phyloP scores from a whole-genome alignment of 2,329 filamentous ascomycete species.

The Colletotrichum sp. region DNA sequence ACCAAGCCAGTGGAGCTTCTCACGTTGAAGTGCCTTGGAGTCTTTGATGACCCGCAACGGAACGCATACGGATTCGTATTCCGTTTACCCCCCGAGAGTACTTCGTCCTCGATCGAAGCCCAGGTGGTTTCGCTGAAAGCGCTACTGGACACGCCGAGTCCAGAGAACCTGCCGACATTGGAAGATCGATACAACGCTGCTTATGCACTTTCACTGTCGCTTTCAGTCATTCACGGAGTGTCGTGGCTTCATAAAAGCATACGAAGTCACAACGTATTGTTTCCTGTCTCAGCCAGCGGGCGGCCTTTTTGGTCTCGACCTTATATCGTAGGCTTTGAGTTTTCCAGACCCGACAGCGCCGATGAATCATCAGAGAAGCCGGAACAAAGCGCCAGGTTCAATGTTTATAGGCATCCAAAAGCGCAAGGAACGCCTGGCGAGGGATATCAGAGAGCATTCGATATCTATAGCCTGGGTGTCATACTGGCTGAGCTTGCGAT shows the following conservation, averaged over 20 bases:
- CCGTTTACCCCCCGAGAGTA: neutral
- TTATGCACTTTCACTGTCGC: neutral
- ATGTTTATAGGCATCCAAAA: neutral
- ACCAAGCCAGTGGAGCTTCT: neutral
- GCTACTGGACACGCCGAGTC: neutral
- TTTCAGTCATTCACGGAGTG: neutral
- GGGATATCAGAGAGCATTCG: neutral
- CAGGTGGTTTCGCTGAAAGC: neutral
- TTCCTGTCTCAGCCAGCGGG: neutral
- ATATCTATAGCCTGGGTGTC: neutral
- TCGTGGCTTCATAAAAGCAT: neutral
- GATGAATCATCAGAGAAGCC: neutral
- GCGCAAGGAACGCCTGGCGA: neutral
- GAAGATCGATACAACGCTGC: neutral
- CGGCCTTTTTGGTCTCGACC: neutral
- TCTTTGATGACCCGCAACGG: neutral
- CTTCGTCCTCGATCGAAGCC: neutral
- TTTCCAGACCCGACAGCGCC: neutral
- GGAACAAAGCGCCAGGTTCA: neutral
- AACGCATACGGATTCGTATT: neutral
- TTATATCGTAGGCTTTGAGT: neutral
- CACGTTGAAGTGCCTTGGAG: neutral
- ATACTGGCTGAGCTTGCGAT: neutral
- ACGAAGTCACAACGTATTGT: neutral
- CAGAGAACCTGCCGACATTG: neutral